A percentile compares a stretch with the other conserved stretches of the same genome.
Evolutionary conservation across 345 rosid species (phyloP).

Genomic region (Sisymbrium altissimum): DNA sequence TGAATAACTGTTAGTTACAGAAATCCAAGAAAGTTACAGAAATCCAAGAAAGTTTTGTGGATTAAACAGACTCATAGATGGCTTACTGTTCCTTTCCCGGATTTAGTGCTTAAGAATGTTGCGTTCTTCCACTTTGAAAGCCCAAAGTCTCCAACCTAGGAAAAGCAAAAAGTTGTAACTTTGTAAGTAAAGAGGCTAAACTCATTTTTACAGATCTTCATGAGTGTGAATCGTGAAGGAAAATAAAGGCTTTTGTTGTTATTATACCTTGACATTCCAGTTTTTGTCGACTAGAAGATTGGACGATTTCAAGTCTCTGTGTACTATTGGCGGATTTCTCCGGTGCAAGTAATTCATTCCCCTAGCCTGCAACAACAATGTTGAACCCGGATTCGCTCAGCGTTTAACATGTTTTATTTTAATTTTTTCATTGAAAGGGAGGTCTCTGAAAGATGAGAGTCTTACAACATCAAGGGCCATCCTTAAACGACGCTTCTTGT

Average conservation of each 20-base stretch:
- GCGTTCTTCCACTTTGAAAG: slow-evolving; percentile 81
- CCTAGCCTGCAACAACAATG: slow-evolving; percentile 57
- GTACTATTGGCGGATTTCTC: slow-evolving; percentile 85
- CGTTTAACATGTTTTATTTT: not conserved
- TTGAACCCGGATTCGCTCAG: not conserved
- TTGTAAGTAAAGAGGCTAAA: not conserved
- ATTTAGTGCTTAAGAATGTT: slow-evolving; percentile 63
- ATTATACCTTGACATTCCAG: slow-evolving; percentile 93
- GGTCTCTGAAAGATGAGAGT: not conserved
- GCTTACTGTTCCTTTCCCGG: slow-evolving; percentile 86
- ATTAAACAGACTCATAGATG: not conserved
- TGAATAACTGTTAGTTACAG: not conserved
- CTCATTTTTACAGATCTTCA: not conserved
- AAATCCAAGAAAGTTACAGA: not conserved
- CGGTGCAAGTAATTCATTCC: slow-evolving; percentile 94
- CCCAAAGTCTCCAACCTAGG: slow-evolving; percentile 93
- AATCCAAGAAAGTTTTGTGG: not conserved
- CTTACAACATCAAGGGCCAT: slow-evolving; percentile 93
- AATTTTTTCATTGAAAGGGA: not conserved
- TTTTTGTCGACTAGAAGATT: slow-evolving; percentile 84
- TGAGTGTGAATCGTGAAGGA: not conserved
- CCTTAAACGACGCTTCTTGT: slow-evolving; percentile 61
- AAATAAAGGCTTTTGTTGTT: not conserved
- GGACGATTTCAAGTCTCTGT: slow-evolving; percentile 86
- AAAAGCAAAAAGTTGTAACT: not conserved